Conservation (phyloP, 163 green algal genomes). For the Scenedesmus sp. region DNA sequence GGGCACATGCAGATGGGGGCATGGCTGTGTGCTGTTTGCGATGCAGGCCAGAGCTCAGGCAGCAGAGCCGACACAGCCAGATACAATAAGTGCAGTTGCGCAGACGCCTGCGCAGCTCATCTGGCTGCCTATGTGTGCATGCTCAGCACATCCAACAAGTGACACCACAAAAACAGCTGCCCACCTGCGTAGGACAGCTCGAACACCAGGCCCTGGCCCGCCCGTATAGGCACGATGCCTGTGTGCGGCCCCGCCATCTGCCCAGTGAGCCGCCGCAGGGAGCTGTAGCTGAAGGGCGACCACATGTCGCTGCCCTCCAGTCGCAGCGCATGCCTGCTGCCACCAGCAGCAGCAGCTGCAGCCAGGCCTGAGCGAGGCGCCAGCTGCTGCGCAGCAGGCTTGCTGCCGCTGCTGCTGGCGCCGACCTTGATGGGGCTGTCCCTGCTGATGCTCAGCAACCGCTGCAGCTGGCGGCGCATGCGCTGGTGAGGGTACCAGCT, state of each 20-base stretch:
- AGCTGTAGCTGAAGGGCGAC: constrained; percentile 59
- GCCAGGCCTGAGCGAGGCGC: background rate
- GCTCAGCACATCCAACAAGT: background rate
- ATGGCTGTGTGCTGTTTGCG: too few relatives aligned
- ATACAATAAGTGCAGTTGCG: too few relatives aligned
- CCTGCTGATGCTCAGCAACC: background rate
- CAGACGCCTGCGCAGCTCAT: too few relatives aligned
- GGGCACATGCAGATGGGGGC: too few relatives aligned
- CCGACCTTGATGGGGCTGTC: background rate
- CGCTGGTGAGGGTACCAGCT: constrained; percentile 55
- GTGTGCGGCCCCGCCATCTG: constrained; percentile 26
- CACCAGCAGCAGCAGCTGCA: constrained; percentile 47
- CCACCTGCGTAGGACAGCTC: constrained; percentile 61
- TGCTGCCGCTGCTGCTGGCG: constrained; percentile 1
- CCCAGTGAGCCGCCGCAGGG: constrained; percentile 42
- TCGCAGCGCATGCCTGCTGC: constrained; percentile 67
- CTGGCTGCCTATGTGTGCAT: background rate
- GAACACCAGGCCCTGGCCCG: constrained; percentile 69
- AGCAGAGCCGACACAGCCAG: too few relatives aligned
- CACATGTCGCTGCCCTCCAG: constrained; percentile 60
- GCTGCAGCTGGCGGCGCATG: constrained; percentile 14
- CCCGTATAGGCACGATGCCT: constrained; percentile 66
- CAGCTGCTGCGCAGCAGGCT: background rate
- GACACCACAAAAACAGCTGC: background rate
- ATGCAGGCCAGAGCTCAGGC: too few relatives aligned